Conservation (phyloP, 1,139 yeast species). For the Taphrina flavorubra region DNA sequence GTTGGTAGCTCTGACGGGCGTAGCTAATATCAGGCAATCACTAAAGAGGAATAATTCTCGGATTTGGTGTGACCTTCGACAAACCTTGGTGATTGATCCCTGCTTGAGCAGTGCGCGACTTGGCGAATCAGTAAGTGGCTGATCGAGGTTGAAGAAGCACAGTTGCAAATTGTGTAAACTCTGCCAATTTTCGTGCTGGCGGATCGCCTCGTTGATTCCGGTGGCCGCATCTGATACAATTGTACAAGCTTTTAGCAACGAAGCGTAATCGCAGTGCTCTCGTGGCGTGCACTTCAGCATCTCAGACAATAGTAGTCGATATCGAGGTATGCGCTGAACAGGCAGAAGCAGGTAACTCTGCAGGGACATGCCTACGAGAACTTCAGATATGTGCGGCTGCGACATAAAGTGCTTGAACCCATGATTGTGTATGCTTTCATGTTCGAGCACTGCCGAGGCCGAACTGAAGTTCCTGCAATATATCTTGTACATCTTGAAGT, state of each 20-base stretch:
- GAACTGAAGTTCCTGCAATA: slow-evolving; percentile 36
- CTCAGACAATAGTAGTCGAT: slow-evolving; percentile 20
- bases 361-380: slow-evolving; percentile 18
- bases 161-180: slow-evolving; percentile 9
- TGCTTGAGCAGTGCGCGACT: slow-evolving; percentile 24
- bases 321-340: slow-evolving; percentile 34
- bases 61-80: slow-evolving; percentile 8
- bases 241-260: slow-evolving; percentile 2
- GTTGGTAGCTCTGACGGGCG: slow-evolving; percentile 2
- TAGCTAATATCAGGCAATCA: slow-evolving; percentile 36
- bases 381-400: slow-evolving; percentile 3
- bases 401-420: slow-evolving; percentile 8
- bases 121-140: slow-evolving; percentile 25
- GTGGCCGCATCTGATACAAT: slow-evolving; percentile 19
- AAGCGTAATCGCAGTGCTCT: slow-evolving; percentile 13
- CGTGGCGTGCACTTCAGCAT: slow-evolving; percentile 19
- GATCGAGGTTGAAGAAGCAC: slow-evolving; percentile 23
- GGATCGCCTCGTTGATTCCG: slow-evolving; percentile 29
- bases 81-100: slow-evolving; percentile 23
- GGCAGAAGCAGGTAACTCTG: slow-evolving; percentile 31
- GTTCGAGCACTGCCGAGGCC: slow-evolving; percentile 19
- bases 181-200: slow-evolving; percentile 29
- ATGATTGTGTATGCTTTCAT: slow-evolving; percentile 14
- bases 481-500: slow-evolving; percentile 31
- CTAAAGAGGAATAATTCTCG: slow-evolving; percentile 35